Percentiles rank a stretch among this genome's conserved stretches.
Evolutionary conservation across 73 alveolate genomes (phyloP).

Genomic region (Paramecium primaurelia): DNA sequence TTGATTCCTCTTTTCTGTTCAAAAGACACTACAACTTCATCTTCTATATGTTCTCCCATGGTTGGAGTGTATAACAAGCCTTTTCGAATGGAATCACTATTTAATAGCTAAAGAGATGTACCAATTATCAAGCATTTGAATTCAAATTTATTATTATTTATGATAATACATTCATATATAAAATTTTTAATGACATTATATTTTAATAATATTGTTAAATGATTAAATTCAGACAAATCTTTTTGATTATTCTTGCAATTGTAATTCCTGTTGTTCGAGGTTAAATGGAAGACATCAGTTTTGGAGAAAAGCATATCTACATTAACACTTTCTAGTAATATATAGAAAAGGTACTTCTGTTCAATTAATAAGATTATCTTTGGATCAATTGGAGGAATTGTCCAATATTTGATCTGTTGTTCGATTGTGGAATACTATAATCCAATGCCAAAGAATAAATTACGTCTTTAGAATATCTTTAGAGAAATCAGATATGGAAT

Average conservation of each 20-base stretch:
- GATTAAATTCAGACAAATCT: not conserved
- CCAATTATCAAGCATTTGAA: slow-evolving; percentile 51
- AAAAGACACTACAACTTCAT: slow-evolving; percentile 14
- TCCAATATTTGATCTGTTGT: slow-evolving; percentile 16
- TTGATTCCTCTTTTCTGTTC: slow-evolving; percentile 23
- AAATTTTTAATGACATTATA: not conserved
- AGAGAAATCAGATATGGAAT: slow-evolving; percentile 36
- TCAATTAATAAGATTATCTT: not conserved
- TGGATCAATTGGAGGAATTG: not conserved
- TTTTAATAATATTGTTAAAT: slow-evolving; percentile 16
- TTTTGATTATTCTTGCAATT: not conserved
- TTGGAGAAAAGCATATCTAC: slow-evolving; percentile 21
- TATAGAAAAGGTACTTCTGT: not conserved
- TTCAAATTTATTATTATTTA: slow-evolving; percentile 8
- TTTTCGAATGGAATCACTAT: slow-evolving; percentile 37
- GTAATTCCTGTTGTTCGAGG: not conserved
- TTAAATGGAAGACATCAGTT: not conserved
- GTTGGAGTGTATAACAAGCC: slow-evolving; percentile 29
- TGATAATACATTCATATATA: not conserved
- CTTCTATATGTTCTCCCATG: slow-evolving; percentile 2
- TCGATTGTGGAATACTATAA: slow-evolving; percentile 10
- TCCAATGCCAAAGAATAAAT: slow-evolving; percentile 27
- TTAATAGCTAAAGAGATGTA: not conserved
- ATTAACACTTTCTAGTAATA: not conserved
- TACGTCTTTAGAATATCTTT: not conserved